Base-by-base conservation (phyloP, 495 filamentous ascomycete species). In the Trichoderma gamsii region DNA sequence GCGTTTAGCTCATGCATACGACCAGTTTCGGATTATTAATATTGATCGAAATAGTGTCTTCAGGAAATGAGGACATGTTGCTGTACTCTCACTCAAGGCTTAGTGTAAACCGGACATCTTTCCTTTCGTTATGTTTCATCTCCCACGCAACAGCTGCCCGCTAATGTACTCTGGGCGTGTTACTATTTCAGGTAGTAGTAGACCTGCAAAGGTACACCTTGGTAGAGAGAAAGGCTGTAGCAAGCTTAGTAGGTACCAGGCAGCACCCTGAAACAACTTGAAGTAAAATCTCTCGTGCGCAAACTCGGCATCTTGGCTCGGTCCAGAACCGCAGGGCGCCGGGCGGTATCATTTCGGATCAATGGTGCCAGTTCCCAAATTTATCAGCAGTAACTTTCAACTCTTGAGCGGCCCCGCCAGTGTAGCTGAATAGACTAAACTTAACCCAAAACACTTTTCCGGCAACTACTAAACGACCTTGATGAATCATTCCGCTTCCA, bases 361-460 rank as follows among this genome's bases (percentile, higher is more conserved):
- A 49, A 49, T 29, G n/a, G 12, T 16, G 51, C 4, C 8, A 56
- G 51, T n/a, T 56, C 51, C 21, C 25, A 21, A 35, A 61, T 61
- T 61, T 61, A 35, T 61, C 56, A 61, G 56, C 56, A 25, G 16
- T 23, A 61, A 23, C 49, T 51, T 23, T 61, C 56, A 32, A 61
- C 25, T 29, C 56, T 27, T 32, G 23, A 61, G 56, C 35, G n/a
- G 11, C 27, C 56, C 56, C 56, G 25, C 27, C 56, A 61, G 12
- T 25, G 2, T 32, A 32, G 6, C 56, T 16, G 15, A 13, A 61
- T 61, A 61, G 25, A 27, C 51, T 25, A 29, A 61, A 52, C 49
- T 25, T 52, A 61, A 61, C 56, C 56, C 56, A 61, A 61, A 61
- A 32, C 56, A 27, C 56, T 61, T 61, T 61, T 61, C 12, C 56